A percentile compares a stretch with the other conserved stretches of the same genome.
phyloP scores from a whole-genome alignment of 2,329 filamentous ascomycete species.

The Curvularia spicifera region DNA sequence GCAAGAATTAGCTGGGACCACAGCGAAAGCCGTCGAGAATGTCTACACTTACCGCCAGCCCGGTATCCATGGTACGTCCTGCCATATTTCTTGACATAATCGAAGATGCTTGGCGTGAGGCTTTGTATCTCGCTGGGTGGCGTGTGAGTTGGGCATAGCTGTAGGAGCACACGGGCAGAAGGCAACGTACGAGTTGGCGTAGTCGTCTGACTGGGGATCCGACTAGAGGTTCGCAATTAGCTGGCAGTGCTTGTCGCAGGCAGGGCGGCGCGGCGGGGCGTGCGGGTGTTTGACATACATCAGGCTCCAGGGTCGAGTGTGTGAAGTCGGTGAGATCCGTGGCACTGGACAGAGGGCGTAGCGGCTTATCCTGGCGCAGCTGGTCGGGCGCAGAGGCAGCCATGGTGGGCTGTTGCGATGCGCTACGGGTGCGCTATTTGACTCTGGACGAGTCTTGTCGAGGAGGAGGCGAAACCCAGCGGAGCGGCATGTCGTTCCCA shows the following conservation, averaged over 20 bases:
- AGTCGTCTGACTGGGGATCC: slow-evolving; percentile 40
- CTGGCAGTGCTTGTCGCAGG: slow-evolving; percentile 8
- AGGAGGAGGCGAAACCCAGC: slow-evolving; percentile 27
- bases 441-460: slow-evolving; percentile 19
- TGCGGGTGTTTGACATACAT: slow-evolving; percentile 23
- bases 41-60: slow-evolving; percentile 46
- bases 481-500: slow-evolving; percentile 27
- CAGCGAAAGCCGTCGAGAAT: neutral
- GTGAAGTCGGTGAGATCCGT: slow-evolving; percentile 31
- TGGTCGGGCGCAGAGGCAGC: slow-evolving; percentile 12
- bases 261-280: slow-evolving; percentile 15
- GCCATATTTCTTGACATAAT: slow-evolving; percentile 50
- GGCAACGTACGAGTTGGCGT: slow-evolving; percentile 42
- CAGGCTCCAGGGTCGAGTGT: slow-evolving; percentile 25
- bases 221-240: slow-evolving; percentile 24
- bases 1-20: slow-evolving; percentile 29
- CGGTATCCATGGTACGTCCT: slow-evolving; percentile 51
- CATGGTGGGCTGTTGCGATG: slow-evolving; percentile 15
- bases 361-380: slow-evolving; percentile 15
- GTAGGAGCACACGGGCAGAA: neutral
- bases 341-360: slow-evolving; percentile 28
- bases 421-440: slow-evolving; percentile 10
- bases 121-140: slow-evolving; percentile 46
- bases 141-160: slow-evolving; percentile 25
- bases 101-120: slow-evolving; percentile 49